phyloP scores from a whole-genome alignment of 345 rosid genomes.

The Melastoma malabathricum region DNA sequence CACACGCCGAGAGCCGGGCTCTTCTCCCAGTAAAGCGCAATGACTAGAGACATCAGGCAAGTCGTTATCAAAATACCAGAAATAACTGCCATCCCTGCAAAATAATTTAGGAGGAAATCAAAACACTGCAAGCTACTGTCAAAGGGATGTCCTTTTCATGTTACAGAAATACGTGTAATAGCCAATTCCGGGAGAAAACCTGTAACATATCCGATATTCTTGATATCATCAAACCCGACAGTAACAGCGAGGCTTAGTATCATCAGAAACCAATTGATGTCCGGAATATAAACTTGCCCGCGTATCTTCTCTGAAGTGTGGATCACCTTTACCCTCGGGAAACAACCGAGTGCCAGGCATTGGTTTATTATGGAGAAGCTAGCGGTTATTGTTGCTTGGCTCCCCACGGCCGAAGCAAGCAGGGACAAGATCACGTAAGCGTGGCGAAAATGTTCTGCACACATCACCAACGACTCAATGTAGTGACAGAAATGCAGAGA shows the following conservation, averaged over 20 bases:
- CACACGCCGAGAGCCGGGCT: conserved; percentile 23
- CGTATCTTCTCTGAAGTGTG: conserved; percentile 38
- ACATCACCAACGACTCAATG: conserved; percentile 2
- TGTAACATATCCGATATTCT: conserved; percentile 32
- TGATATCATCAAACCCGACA: conserved; percentile 26
- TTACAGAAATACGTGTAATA: background rate
- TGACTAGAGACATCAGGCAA: conserved; percentile 49
- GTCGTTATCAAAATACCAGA: conserved; percentile 51
- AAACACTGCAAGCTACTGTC: too few species aligned
- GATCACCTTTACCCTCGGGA: conserved; percentile 46
- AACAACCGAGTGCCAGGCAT: conserved; percentile 44
- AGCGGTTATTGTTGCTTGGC: conserved; percentile 54
- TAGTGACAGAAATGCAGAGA: background rate
- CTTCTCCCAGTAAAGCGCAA: conserved; percentile 39
- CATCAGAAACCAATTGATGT: conserved; percentile 50
- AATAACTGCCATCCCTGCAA: conserved; percentile 37
- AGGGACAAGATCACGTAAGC: conserved; percentile 29
- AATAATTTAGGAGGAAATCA: too few species aligned
- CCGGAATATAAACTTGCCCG: conserved; percentile 56
- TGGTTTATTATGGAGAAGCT: conserved; percentile 56
- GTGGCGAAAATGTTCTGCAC: conserved; percentile 26
- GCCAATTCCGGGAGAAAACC: conserved; percentile 13
- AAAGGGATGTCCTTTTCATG: too few species aligned
- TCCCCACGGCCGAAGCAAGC: conserved; percentile 35
- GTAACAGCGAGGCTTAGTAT: conserved; percentile 36